Conservation (phyloP, 305 asterid species). For the Lippia alba region DNA sequence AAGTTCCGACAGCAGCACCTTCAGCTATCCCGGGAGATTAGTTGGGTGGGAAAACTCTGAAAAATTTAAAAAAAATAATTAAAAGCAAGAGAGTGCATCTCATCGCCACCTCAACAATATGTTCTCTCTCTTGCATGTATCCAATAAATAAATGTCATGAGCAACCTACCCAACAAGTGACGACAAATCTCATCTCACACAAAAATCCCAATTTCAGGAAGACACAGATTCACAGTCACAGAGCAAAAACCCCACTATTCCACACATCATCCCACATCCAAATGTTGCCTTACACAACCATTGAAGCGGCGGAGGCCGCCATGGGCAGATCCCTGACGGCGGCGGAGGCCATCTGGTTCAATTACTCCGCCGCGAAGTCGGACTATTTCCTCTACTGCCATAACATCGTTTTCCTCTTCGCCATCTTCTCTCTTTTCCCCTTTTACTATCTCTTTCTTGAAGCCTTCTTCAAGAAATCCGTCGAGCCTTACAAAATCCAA, state of each 20-base stretch:
- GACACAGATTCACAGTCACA: not conserved
- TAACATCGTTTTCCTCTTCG: conserved; percentile 78
- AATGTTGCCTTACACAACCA: conserved; percentile 82
- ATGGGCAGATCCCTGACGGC: conserved; percentile 71
- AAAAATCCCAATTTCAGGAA: not conserved
- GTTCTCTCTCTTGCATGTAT: too few relatives aligned
- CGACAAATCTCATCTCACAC: not conserved
- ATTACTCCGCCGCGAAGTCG: conserved; percentile 80
- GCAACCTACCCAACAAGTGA: too few relatives aligned
- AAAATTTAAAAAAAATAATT: too few relatives aligned
- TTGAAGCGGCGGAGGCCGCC: conserved; percentile 77
- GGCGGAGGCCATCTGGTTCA: conserved; percentile 81
- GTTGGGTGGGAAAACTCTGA: too few relatives aligned
- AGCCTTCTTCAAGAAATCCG: conserved; percentile 41
- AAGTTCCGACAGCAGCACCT: too few relatives aligned
- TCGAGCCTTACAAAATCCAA: conserved; percentile 70
- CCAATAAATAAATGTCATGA: too few relatives aligned
- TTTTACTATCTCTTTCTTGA: conserved; percentile 75
- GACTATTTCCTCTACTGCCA: conserved; percentile 90
- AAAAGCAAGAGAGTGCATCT: too few relatives aligned
- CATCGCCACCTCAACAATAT: too few relatives aligned
- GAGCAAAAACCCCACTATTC: conserved; percentile 8
- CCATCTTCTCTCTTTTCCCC: conserved; percentile 76
- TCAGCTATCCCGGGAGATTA: too few relatives aligned
- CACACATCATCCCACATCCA: conserved; percentile 25